Evolutionary conservation across 495 filamentous ascomycete species (phyloP), one percentile per base, ranked within the genome.

Genomic region (Monascus purpureus): DNA sequence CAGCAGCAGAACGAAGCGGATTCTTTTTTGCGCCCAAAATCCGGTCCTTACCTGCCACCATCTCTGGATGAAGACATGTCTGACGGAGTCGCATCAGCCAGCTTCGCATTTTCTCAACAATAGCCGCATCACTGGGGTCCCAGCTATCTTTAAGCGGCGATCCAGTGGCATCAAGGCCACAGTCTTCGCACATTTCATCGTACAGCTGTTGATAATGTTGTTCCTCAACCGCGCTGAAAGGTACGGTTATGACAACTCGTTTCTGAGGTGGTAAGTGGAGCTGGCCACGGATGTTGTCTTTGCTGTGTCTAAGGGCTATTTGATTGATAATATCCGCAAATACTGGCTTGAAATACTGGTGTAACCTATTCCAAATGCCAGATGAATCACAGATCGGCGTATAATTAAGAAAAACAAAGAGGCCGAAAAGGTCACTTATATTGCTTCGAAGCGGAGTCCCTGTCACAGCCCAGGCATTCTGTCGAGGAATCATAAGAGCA

Each of bases 381-480:
- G 53, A 61, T 29, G 60, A 67, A 46, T 71, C 34, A 58, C 71
- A 68, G 30, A 77, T 86, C 1, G 87, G 87, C 33, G 84, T 65
- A 37, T 77, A 82, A 15, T 70, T 70, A 8, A 97, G 68, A 33
- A 97, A 97, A 1, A 75, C 57, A 1, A 97, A 50, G 8, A 95
- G 70, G 0, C 85, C 79, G 49, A 66, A 62, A 3, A 70, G 41
- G 32, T 72, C 74, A 19, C 77, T 72, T 6, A 86, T 68, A 33
- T 86, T 68, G 45, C 80, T 87, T 33, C 77, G 73, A 14, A 94
- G 63, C 1, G 90, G 90, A 0, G 90, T 97, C 13, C 88, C 90
- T 2, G 84, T 85, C n/a, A 97, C 73, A 16, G 74, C 83, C 90
- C 90, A 95, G 7, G 84, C 74, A 55, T 90, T 88, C 37, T 80